Base-by-base conservation (phyloP, 805 yeast genomes). In the Kodamaea lidongshanica region DNA sequence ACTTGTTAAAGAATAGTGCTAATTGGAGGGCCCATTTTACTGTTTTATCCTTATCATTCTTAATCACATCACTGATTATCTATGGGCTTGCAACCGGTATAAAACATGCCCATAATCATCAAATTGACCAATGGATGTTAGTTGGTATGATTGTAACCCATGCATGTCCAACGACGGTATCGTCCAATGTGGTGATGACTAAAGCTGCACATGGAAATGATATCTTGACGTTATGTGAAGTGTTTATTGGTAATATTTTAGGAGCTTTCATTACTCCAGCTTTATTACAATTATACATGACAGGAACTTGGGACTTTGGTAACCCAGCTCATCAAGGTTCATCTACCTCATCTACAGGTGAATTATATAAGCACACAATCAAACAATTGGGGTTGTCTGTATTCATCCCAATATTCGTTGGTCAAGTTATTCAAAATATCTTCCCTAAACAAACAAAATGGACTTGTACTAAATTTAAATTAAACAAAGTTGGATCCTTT, bases 111-210 rank as follows among this genome's bases (percentile, higher is more conserved):
- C 43, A 48, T 27, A 68, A 82, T 46, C 52, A 59, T 1, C 50
- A 60, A n/a, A 82, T 86, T 20, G 79, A 77, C 42, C 67, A 72
- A 19, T 85, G 92, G 85, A 70, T 85, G 42, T 59, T 87, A 13
- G 81, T 81, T 9, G 96, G 96, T 1, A 55, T 87, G 35, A 72
- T 87, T 12, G 80, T 85, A 26, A 82, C 95, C 2, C 83, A 84
- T 17, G 72, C 89, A 8, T 83, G 94, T 52, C 96, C 96, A 16
- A 87, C 96, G 6, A 87, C 96, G 0, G 94, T 87, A 12, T 75
- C 88, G 0, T 85, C 95, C 2, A 87, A 87, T 50, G 95, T 87
- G 16, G 88, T 87, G 16, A 87, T 87, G 95, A 87, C 96, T 5
- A 70, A 77, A 31, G 72, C 72, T 35, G 95, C 96, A 0, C 77